Percentiles rank a stretch among this genome's conserved stretches.
Conservation (phyloP, 495 filamentous ascomycete genomes). For the Lophiostoma macrostomum region DNA sequence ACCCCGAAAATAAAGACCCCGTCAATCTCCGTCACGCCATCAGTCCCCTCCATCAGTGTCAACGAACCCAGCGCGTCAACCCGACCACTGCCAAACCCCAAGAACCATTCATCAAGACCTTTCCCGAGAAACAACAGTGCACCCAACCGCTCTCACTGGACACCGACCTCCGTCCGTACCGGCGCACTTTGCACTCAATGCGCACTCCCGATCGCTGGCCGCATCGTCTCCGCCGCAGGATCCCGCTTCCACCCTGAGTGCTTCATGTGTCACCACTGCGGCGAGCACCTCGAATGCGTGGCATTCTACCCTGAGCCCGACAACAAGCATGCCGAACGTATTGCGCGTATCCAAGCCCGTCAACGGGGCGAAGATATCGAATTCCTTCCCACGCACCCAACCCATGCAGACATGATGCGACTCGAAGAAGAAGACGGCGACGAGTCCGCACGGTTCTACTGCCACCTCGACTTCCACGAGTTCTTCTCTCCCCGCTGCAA, state of each 20-base stretch:
- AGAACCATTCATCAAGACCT: constrained; percentile 32
- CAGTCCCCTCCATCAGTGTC: constrained; percentile 21
- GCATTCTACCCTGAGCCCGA: constrained; percentile 94
- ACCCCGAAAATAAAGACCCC: constrained; percentile 11
- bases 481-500: constrained; percentile 89
- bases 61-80: constrained; percentile 12
- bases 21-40: constrained; percentile 22
- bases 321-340: constrained; percentile 60
- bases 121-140: constrained; percentile 30
- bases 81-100: constrained; percentile 47
- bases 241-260: constrained; percentile 89
- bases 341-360: constrained; percentile 62
- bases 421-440: constrained; percentile 59
- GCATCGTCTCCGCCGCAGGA: constrained; percentile 77
- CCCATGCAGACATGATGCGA: constrained; percentile 12
- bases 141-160: constrained; percentile 47
- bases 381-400: constrained; percentile 13
- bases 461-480: constrained; percentile 97
- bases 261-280: constrained; percentile 86
- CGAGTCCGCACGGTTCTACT: constrained; percentile 77
- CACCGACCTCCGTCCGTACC: constrained; percentile 54
- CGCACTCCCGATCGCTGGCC: constrained; percentile 76
- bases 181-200: constrained; percentile 83
- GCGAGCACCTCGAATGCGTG: constrained; percentile 84
- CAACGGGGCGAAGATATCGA: constrained; percentile 55